Conservation (phyloP, 108 stramenopile species). For the Nitzschia palea region DNA sequence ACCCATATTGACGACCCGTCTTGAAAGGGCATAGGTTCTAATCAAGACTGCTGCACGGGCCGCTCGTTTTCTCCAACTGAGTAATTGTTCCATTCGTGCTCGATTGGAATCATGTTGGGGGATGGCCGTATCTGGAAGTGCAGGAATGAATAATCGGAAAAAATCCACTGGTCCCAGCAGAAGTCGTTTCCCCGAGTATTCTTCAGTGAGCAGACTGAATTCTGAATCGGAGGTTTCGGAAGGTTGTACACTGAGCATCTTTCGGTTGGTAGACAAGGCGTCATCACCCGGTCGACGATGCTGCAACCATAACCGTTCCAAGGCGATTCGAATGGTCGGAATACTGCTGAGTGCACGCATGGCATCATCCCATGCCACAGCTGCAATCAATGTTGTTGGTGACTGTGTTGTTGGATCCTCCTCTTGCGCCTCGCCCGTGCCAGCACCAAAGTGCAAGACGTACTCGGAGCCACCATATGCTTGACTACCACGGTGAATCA, state of each 20-base stretch:
- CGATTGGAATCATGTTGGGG: conserved; percentile 40
- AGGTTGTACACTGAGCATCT: background rate
- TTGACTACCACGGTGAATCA: conserved; percentile 51
- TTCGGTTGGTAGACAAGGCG: background rate
- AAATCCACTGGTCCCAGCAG: conserved; percentile 68
- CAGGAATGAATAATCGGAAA: conserved; percentile 64
- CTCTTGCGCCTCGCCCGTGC: background rate
- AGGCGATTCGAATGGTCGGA: conserved; percentile 38
- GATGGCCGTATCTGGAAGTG: conserved; percentile 34
- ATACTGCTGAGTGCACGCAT: conserved; percentile 66
- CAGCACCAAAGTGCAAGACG: conserved; percentile 33
- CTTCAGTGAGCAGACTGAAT: conserved; percentile 15
- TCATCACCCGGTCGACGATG: conserved; percentile 17
- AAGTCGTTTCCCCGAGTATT: conserved; percentile 41
- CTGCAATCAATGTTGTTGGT: background rate
- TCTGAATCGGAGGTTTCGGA: conserved; percentile 3
- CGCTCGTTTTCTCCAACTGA: conserved; percentile 56
- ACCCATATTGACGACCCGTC: conserved; percentile 52
- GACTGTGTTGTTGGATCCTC: background rate
- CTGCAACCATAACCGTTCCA: conserved; percentile 40
- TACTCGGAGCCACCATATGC: conserved; percentile 43
- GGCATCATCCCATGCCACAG: conserved; percentile 74
- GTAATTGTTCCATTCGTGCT: conserved; percentile 48
- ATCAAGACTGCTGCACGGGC: conserved; percentile 63
- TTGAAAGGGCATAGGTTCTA: conserved; percentile 48